Base-by-base conservation (phyloP, 164 flowering plant genomes). In the Macadamia integrifolia region DNA sequence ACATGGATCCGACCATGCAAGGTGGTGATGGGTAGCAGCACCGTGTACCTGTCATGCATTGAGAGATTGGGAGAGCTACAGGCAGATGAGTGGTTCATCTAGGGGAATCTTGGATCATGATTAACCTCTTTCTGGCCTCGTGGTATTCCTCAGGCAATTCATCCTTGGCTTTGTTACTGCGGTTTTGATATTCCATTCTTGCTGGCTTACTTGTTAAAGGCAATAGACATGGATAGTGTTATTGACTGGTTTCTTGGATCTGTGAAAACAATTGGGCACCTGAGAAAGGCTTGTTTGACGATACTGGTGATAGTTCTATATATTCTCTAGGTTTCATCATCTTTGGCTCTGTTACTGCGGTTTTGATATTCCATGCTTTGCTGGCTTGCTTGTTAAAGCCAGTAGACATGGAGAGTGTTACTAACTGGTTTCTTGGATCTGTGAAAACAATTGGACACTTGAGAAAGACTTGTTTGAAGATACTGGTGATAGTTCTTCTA, bases 161-260 rank as follows among this genome's bases (percentile, higher is more conserved):
- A 91, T 91, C 91, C 94, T 91, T 89, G 97, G 94, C 94, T 90
- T 78, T 77, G 61, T 73, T 63, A 70, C 61, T 67, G 55, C 75
- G 50, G 12, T 46, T 46, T 46, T 53, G 18, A 14, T 53, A 12
- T 53, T 53, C 14, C 57, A 53, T 53, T n/a, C 18, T 53, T 53
- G n/a, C 15, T 53, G 57, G 57, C 57, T 53, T 13, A 14, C 57
- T 53, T 53, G 57, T 53, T 53, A 53, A 14, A 46, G 50, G 7
- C 50, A 46, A 9, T 9, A 11, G 1, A 46, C 50, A 46, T 46
- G 50, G 50, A 9, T 46, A 46, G 50, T 46, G 13, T 11, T 46
- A 46, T 9, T 46, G 7, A 8, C 50, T 46, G 50, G 12, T 46
- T 46, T 46, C 9, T 46, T 46, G 13, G 50, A 8, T 46, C 50